Base-by-base conservation (phyloP, 768 basidiomycete genomes). In the Hypholoma fasciculare region DNA sequence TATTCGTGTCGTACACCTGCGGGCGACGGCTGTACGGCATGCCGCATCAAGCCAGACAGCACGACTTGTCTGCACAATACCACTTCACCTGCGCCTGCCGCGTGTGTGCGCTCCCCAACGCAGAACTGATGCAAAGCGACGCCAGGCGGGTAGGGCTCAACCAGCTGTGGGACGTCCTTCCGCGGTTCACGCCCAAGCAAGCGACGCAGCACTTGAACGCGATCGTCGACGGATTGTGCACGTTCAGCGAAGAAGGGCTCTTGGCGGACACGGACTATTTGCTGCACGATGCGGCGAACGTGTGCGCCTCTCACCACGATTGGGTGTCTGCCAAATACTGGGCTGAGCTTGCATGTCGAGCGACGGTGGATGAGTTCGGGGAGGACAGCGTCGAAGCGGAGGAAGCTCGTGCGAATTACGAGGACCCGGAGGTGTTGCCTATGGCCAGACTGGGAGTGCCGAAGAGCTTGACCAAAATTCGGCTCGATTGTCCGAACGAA, bases 281-380 rank as follows among this genome's bases (percentile, higher is more conserved):
- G 20, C 20, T 47, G 34, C 52, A 52, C 16, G 57, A 58, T 38
- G 57, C 57, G 5, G 57, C 43, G 36, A n/a, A 38, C 19, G 19
- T 52, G 23, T 58, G 57, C 34, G 50, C 57, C 20, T 58, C 13
- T 27, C 57, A 58, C 26, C 23, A 14, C 2, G 57, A 58, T 17
- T 58, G 51, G 40, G 51, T 27, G 30, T 58, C 57, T 8, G 42
- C 57, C 14, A 52, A 30, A 42, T 52, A 58, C 27, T 58, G 57
- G 57, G 43, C 50, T n/a, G 26, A 36, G n/a, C 8, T 58, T 3
- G 49, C 50, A 6, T 58, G 52, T 52, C 9, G 30, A 13, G 44
- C 34, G 7, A 37, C 23, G 23, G 57, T 58, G 4, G 57, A 30
- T 7, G 57, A 58, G 46, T 52, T 52, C 44, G 57, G 57, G 27